Percentiles rank a stretch among this genome's conserved stretches.
Conservation (phyloP, 345 rosid genomes). For the Cardiospermum halicacabum region DNA sequence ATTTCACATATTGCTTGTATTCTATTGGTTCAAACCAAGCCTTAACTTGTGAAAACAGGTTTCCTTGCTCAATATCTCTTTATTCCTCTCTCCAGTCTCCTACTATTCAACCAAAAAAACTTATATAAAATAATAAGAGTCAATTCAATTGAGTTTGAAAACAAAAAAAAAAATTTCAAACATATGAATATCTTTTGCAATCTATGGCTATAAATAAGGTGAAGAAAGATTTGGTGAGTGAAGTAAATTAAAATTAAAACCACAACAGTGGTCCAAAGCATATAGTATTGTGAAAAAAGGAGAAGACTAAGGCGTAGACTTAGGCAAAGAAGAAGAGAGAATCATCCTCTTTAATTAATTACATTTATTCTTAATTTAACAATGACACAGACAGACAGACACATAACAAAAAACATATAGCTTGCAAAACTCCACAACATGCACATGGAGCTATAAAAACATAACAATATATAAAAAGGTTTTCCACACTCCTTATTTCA, state of each 20-base stretch:
- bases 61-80: too few species aligned
- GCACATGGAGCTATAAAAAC: slow-evolving; percentile 36
- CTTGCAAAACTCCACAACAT: slow-evolving; percentile 37
- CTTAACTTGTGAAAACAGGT: background rate
- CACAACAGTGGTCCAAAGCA: slow-evolving; percentile 41
- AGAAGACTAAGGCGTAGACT: slow-evolving; percentile 27
- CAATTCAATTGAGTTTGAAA: slow-evolving; percentile 5
- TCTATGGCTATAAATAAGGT: slow-evolving; percentile 12
- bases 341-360: slow-evolving; percentile 34
- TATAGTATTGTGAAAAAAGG: slow-evolving; percentile 28
- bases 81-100: too few species aligned
- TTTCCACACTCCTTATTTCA: slow-evolving; percentile 16
- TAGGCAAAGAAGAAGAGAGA: slow-evolving; percentile 29
- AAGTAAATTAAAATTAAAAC: slow-evolving; percentile 16
- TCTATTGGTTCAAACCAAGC: background rate
- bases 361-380: slow-evolving; percentile 33
- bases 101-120: too few species aligned
- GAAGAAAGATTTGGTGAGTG: slow-evolving; percentile 11
- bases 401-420: slow-evolving; percentile 15
- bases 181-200: background rate
- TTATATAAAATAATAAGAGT: background rate
- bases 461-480: slow-evolving; percentile 13
- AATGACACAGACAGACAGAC: slow-evolving; percentile 22
- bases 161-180: too few species aligned
- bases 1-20: background rate